Evolutionary conservation across 257 asterid genomes (phyloP), one percentile per base, ranked within the genome.

Genomic region (Nicotiana noctiflora): DNA sequence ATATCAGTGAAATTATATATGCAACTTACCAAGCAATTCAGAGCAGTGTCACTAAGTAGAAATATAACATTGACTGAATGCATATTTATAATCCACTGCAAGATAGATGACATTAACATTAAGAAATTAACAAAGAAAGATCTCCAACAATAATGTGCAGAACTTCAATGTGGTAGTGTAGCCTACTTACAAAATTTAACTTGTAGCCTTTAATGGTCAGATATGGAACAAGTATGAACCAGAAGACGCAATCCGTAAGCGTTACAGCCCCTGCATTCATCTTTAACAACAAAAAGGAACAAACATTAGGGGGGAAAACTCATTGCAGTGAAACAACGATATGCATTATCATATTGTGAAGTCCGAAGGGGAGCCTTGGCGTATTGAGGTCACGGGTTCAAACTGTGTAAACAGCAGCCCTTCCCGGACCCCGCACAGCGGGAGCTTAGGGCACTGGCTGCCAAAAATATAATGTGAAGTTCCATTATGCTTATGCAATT

Each of bases 211-310:
- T 92, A 70, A 90, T 90, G 76, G 90, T 88, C 82, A 95, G 97
- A 83, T 89, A 92, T 5, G 99, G 99, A 31, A 93, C 97, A 76
- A 95, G 87, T 37, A 95, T 86, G 92, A 93, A 95, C 99, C 99
- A 95, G 67, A 92, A 95, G 4, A 93, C 96, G 0, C 92, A 85
- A 21, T 95, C 99, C 18, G 98, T 95, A 83, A 95, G 90, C 82
- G 91, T 77, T 75, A 92, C 98, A 81, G 99, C 99, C 74, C 99
- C 99, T 70, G 98, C 98, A 85, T 91, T 95, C 97, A 93, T 93
- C 99, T 95, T 59, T 17, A 59, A 25, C 86, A 76, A 53, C 13
- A 56, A 32, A 76, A 34, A 59, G 23, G 11, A 11, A 56, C 4
- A 76, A 13, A 6, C 61, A 27, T 82, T 27, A 82, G 1, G 3